phyloP scores from a whole-genome alignment of 2,329 filamentous ascomycete genomes.

The Aureobasidium mangrovei region DNA sequence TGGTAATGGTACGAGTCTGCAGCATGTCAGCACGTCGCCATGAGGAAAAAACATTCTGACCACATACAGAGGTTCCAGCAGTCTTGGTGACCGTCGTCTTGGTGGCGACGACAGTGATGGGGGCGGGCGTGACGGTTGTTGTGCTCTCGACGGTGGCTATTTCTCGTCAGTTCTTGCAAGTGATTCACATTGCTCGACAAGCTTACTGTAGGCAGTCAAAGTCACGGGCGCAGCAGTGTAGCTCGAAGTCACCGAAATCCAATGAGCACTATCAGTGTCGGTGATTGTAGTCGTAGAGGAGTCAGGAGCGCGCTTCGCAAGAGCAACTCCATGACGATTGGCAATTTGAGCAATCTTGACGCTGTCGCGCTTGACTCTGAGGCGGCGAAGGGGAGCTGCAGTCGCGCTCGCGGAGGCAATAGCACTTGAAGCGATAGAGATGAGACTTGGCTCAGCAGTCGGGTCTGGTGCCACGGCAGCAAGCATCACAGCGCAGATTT shows the following conservation, averaged over 20 bases:
- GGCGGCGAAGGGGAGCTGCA: not conserved
- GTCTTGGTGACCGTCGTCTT: slow-evolving; percentile 3
- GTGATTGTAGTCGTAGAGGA: slow-evolving; percentile 27
- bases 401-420: slow-evolving; percentile 1
- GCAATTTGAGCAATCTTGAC: not conserved
- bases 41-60: not conserved
- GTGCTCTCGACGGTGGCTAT: slow-evolving; percentile 1
- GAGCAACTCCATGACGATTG: not conserved
- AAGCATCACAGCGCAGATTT: slow-evolving; percentile 24
- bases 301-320: slow-evolving; percentile 28
- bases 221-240: slow-evolving; percentile 21
- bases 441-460: not conserved
- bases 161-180: not conserved
- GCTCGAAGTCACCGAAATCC: slow-evolving; percentile 19
- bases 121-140: slow-evolving; percentile 3
- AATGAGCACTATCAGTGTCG: slow-evolving; percentile 16
- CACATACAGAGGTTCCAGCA: not conserved
- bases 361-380: not conserved
- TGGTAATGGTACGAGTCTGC: slow-evolving; percentile 7
- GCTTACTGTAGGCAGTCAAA: slow-evolving; percentile 16
- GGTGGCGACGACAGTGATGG: not conserved
- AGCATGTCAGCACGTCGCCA: not conserved
- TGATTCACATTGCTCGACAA: not conserved
- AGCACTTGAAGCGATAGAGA: not conserved
- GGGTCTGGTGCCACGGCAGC: not conserved